A percentile compares a stretch with the other conserved stretches of the same genome.
Evolutionary conservation across 208 protist species (phyloP).

Genomic region (Leishmania tropica): DNA sequence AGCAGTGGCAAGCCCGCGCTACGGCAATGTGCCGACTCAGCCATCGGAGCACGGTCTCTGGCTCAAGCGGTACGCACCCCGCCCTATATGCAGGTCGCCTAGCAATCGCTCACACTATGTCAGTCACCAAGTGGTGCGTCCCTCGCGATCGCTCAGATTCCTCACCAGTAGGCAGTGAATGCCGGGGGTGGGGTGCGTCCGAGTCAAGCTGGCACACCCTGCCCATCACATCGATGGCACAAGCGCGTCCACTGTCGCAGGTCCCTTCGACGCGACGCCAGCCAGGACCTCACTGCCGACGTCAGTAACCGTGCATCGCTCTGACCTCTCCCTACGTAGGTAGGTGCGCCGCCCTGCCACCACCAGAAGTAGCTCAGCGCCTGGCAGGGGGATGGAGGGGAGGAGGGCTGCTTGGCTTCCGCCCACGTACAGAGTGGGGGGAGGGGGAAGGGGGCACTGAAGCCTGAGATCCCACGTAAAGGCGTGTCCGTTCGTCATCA

Average conservation of each 20-base stretch:
- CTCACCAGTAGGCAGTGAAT: background rate
- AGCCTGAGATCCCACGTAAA: background rate
- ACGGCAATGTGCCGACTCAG: background rate
- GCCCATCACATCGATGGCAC: background rate
- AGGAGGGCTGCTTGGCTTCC: background rate
- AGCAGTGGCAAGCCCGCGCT: background rate
- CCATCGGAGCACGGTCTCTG: background rate
- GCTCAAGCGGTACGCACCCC: background rate
- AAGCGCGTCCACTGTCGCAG: background rate
- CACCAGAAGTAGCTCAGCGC: background rate
- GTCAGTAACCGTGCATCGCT: background rate
- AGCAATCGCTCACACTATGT: background rate
- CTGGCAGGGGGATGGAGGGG: background rate
- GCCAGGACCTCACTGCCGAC: background rate
- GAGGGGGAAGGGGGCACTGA: background rate
- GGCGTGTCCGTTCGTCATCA: background rate
- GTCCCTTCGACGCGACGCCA: background rate
- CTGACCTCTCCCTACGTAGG: background rate
- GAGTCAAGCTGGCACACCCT: background rate
- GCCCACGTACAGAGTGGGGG: background rate
- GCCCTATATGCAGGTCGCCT: background rate
- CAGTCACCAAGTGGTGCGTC: background rate
- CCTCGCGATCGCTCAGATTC: background rate
- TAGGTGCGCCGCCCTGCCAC: background rate
- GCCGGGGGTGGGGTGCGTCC: background rate